A percentile compares a stretch with the other conserved stretches of the same genome.
Conservation (phyloP, 2,329 filamentous ascomycete genomes). For the Stromatinia cepivora region DNA sequence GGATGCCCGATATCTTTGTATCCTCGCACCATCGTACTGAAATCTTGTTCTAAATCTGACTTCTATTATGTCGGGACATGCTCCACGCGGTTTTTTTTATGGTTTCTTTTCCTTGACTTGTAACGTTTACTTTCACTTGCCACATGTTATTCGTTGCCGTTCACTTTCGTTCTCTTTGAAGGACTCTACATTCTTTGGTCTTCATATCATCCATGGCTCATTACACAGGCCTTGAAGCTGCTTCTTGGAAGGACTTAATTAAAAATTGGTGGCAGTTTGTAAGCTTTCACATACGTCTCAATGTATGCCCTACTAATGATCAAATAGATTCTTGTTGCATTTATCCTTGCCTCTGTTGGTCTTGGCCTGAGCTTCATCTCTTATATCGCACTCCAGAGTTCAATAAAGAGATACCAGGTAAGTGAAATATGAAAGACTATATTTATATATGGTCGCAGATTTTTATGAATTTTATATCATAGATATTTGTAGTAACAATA, state of each 20-base stretch:
- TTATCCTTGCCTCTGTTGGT: slow-evolving; percentile 32
- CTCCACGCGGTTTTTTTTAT: slow-evolving; percentile 3
- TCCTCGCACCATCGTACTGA: neutral
- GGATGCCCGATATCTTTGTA: slow-evolving; percentile 4
- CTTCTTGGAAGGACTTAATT: slow-evolving; percentile 30
- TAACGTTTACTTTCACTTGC: slow-evolving; percentile 21
- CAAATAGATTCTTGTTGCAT: slow-evolving; percentile 34
- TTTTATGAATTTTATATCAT: neutral
- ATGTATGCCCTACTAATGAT: slow-evolving; percentile 26
- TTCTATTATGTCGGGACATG: slow-evolving; percentile 21
- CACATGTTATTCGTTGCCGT: slow-evolving; percentile 11
- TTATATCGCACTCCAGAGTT: slow-evolving; percentile 29
- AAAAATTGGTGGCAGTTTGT: slow-evolving; percentile 38
- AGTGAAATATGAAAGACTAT: slow-evolving; percentile 15
- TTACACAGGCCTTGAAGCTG: slow-evolving; percentile 34
- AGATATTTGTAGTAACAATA: neutral
- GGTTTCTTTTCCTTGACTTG: slow-evolving; percentile 19
- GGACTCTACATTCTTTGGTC: slow-evolving; percentile 9
- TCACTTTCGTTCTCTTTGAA: slow-evolving; percentile 15
- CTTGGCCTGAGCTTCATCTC: slow-evolving; percentile 26
- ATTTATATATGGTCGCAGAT: neutral
- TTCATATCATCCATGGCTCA: slow-evolving; percentile 30
- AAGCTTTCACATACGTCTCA: slow-evolving; percentile 15
- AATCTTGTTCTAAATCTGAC: neutral
- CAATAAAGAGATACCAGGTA: slow-evolving; percentile 20